Evolutionary conservation across 2,329 filamentous ascomycete species (phyloP).

Genomic region (Grosmannia huntii): DNA sequence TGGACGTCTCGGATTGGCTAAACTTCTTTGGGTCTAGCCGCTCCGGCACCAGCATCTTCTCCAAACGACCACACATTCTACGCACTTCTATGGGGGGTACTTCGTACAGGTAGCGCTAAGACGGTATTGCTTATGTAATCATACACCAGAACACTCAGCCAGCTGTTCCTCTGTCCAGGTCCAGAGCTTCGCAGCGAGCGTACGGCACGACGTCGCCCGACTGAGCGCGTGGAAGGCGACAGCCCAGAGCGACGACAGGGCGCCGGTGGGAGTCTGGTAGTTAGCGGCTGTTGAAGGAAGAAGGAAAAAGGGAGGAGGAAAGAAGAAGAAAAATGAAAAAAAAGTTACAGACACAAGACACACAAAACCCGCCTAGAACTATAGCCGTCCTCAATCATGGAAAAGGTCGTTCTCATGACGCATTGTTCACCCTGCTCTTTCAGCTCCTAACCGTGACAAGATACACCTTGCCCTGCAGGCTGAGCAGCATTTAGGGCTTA

Average conservation of each 20-base stretch:
- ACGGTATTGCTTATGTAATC: neutral
- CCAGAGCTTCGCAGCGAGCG: constrained; percentile 10
- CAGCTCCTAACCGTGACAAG: constrained; percentile 26
- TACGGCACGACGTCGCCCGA: constrained; percentile 14
- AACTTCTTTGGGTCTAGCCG: constrained; percentile 1
- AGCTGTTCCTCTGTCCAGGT: constrained; percentile 7
- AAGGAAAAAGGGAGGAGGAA: constrained; percentile 11
- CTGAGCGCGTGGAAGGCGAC: constrained; percentile 10
- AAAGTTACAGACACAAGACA: neutral
- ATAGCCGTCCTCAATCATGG: constrained; percentile 21
- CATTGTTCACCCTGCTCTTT: constrained; percentile 16
- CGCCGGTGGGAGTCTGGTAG: no score
- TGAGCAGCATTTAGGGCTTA: constrained; percentile 28
- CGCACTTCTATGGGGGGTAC: constrained; percentile 12
- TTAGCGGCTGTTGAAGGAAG: constrained; percentile 25
- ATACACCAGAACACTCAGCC: no score
- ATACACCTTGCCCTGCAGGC: constrained; percentile 28
- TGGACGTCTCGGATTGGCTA: constrained; percentile 1
- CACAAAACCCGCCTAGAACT: constrained; percentile 15
- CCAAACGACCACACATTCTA: constrained; percentile 7
- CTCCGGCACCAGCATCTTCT: neutral
- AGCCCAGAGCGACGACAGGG: constrained; percentile 14
- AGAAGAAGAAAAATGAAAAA: neutral
- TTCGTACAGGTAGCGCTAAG: neutral
- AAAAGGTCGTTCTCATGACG: constrained; percentile 19